Base-by-base conservation (phyloP, 2,329 filamentous ascomycete genomes). In the Apiospora saccharicola region DNA sequence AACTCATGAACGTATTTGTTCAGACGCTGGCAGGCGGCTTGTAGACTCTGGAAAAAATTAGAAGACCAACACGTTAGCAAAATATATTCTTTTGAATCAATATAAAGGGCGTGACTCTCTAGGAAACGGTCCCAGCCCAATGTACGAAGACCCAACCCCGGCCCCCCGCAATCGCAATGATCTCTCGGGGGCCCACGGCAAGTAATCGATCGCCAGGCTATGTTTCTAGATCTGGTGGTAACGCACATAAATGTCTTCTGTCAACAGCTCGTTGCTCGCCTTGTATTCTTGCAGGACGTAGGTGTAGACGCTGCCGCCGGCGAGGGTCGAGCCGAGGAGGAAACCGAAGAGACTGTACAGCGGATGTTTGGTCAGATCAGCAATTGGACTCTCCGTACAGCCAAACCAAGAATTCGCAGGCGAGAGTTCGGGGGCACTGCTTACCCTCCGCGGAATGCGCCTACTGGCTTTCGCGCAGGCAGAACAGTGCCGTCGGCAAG, bases 221-320 rank as follows among this genome's bases (percentile, higher is more conserved):
- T 74, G 72, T 37, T 79, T 78, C 83, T 78, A 84, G 76, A 83
- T 82, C 81, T 79, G 83, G 76, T 80, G 83, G 76, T 80, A 77
- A 92, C 94, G 83, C 89, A 98, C 96, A 84, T 96, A 96, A 82
- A 98, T 98, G 84, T 98, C 96, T 85, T 98, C 95, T 74, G 92
- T 96, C 84, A 98, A 86, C 80, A 98, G 89, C 85, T 97, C 94
- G 86, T 98, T 98, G 77, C 94, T 94, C 61, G 95, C 88, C 85
- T 95, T 94, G 87, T 98, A 98, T 83, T 98, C 95, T 81, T 96
- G 91, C 78, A 98, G 86, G 76, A 98, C 90, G 83, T 98, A 98
- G 82, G 94, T 95, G 86, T 98, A 98, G 78, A 97, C 93, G 72
- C 90, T 92, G 70, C 89, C 90, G 78, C 94, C 95, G 64, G 95